phyloP scores from a whole-genome alignment of 2,329 filamentous ascomycete genomes.

The Leptographium procerum region DNA sequence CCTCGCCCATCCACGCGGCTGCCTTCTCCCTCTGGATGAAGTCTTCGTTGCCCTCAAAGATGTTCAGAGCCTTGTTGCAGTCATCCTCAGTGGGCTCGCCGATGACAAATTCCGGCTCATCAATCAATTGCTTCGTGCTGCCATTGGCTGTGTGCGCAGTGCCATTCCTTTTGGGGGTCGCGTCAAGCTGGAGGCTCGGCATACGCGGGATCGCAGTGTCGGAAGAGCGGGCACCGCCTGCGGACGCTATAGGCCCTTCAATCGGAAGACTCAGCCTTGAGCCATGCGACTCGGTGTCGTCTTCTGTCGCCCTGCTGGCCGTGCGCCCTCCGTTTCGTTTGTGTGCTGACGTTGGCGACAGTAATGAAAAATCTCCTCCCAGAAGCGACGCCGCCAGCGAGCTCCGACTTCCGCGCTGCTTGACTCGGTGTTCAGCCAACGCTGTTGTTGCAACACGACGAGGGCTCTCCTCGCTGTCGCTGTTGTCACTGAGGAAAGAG shows the following conservation, averaged over 20 bases:
- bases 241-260: constrained; percentile 25
- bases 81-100: constrained; percentile 58
- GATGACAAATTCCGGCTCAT: constrained; percentile 46
- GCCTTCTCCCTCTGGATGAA: constrained; percentile 70
- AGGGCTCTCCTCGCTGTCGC: constrained; percentile 33
- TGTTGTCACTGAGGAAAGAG: constrained; percentile 42
- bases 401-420: constrained; percentile 1
- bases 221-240: constrained; percentile 23
- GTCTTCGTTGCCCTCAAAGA: constrained; percentile 76
- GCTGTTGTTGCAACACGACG: constrained; percentile 11
- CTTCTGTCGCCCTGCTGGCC: constrained; percentile 2
- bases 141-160: neutral
- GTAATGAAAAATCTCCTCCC: neutral
- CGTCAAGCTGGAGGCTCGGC: constrained; percentile 33
- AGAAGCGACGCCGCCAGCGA: constrained; percentile 11
- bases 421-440: neutral
- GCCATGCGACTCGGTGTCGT: constrained; percentile 18
- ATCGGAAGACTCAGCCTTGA: constrained; percentile 31
- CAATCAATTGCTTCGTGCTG: constrained; percentile 28
- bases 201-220: constrained; percentile 28
- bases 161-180: constrained; percentile 1
- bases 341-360: neutral
- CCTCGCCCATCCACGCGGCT: constrained; percentile 80
- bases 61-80: constrained; percentile 63
- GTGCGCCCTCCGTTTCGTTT: neutral